Evolutionary conservation across 345 rosid genomes (phyloP), one percentile per base, ranked within the genome.

Genomic region (Corymbia maculata): DNA sequence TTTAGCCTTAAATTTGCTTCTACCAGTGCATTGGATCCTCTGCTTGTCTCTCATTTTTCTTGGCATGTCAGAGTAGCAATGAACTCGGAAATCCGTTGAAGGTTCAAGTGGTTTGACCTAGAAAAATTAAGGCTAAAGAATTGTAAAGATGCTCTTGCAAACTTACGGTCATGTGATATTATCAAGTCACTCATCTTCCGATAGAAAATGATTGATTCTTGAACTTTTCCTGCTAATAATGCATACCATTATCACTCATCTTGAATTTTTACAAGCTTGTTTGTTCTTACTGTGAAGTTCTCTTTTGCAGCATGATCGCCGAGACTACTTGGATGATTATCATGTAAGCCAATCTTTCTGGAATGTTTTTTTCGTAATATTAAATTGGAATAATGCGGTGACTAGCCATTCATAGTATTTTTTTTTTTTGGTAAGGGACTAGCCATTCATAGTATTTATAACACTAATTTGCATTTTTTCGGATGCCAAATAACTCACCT

Each of bases 241-340:
- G 84, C 84, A 75, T 9, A 42, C 14, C 1, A 75, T 36, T 75
- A 2, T 75, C 49, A 6, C 49, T 42, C 8, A 8, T 75, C 49
- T 11, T 75, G 84, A 49, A 75, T 16, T 75, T 75, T 75, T 6
- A 49, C 84, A 75, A 42, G 84, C 84, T 3, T 55, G 59, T 17
- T 88, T 51, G 0, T 85, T 70, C 11, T 55, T 32, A 85, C 86
- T 91, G 75, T 24, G 15, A 75, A 75, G 84, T 75, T 42, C 84
- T 75, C 87, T 86, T 89, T 93, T 91, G 95, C 97, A 96, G 99
- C 95, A 89, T 42, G 88, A 94, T 90, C 95, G 90, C 85, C 95
- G 90, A 6, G 97, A 96, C 91, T 91, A 95, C 92, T 51, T 94
- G 93, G 98, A 96, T 50, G 98, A 97, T 92, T 96, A 97, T 92